Evolutionary conservation across 1,284 basidiomycete genomes (phyloP), one percentile per base, ranked within the genome.

Genomic region (Apiotrichum montevideense): DNA sequence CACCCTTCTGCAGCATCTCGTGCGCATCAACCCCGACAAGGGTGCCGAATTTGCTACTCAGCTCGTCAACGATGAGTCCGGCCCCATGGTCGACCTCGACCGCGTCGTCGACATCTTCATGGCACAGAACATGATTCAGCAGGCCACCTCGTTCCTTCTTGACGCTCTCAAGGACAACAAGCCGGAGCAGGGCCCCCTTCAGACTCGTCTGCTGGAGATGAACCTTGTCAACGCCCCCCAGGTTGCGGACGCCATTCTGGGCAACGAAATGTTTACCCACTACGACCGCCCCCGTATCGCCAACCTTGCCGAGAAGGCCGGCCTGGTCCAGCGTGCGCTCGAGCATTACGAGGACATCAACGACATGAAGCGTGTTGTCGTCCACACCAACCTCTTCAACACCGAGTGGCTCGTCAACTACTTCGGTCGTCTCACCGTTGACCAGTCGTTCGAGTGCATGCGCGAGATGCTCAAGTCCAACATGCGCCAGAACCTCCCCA

Each of bases 91-190:
- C 50, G 95, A 99, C 71, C 80, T 98, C 60, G 95, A 98, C 77
- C 81, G 92, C 55, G 92, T 95, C 53, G 90, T 96, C 58, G 96
- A 99, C 73, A 96, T 98, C 71, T 98, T 98, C 81, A 96, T 97
- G 92, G 88, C 88, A 3, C 95, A 98, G 75, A 98, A 98, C 80
- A 93, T 98, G 91, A 94, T 98, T 61, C 96, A 98, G 78, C 96
- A 95, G 50, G 96, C 96, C 14, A 99, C 96, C 0, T 95, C 91
- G 3, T 98, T 99, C 87, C 80, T 98, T 50, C 80, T 99, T 56
- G 96, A 98, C 73, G 96, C 94, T n/a, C 83, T 99, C 68, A 98
- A 98, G 80, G 96, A 99, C 65, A 98, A 99, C 81, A 90, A 90
- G 77, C 91, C 94, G 0, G 96, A 99, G 77, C 95, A 99, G 72